A percentile compares a stretch with the other conserved stretches of the same genome.
Evolutionary conservation across 2,329 filamentous ascomycete genomes (phyloP).

Genomic region (Phialocephala sp.): DNA sequence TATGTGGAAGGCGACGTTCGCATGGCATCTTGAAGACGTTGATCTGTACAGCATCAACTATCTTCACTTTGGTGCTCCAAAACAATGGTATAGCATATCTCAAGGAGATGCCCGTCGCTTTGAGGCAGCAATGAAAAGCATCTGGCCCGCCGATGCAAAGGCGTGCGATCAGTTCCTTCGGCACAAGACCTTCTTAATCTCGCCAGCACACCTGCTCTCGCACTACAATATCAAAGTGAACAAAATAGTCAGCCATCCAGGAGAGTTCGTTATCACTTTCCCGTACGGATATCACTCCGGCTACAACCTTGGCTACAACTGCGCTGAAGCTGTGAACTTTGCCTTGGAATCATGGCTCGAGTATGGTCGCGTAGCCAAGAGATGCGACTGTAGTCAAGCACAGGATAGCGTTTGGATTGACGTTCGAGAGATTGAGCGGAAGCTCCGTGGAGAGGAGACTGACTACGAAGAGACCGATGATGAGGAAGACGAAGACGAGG

Average conservation of each 20-base stretch:
- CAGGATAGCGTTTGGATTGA: slow-evolving; percentile 99
- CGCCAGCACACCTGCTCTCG: slow-evolving; percentile 82
- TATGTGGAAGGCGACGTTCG: slow-evolving; percentile 99
- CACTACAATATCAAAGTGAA: slow-evolving; percentile 97
- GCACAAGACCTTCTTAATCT: slow-evolving; percentile 97
- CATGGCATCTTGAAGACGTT: slow-evolving; percentile 98
- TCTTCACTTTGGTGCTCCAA: slow-evolving; percentile 96
- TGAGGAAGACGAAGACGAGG: slow-evolving; percentile 67
- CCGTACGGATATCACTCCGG: slow-evolving; percentile 98
- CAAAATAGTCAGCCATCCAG: slow-evolving; percentile 91
- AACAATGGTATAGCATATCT: slow-evolving; percentile 99
- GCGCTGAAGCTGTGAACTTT: slow-evolving; percentile 98
- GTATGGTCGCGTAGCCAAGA: slow-evolving; percentile 94
- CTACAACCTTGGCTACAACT: slow-evolving; percentile 98
- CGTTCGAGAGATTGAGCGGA: slow-evolving; percentile 93
- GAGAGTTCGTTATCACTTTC: slow-evolving; percentile 98
- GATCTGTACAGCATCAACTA: slow-evolving; percentile 99
- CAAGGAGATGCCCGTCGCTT: slow-evolving; percentile 93
- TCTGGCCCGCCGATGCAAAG: slow-evolving; percentile 95
- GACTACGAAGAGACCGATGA: slow-evolving; percentile 81
- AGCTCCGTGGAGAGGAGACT: slow-evolving; percentile 85
- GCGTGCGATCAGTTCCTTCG: slow-evolving; percentile 94
- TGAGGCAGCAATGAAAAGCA: slow-evolving; percentile 91
- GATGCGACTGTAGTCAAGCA: slow-evolving; percentile 93
- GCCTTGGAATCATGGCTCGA: slow-evolving; percentile 94